Evolutionary conservation across 2,329 filamentous ascomycete genomes (phyloP).

Genomic region (Ophiostoma fasciatum): DNA sequence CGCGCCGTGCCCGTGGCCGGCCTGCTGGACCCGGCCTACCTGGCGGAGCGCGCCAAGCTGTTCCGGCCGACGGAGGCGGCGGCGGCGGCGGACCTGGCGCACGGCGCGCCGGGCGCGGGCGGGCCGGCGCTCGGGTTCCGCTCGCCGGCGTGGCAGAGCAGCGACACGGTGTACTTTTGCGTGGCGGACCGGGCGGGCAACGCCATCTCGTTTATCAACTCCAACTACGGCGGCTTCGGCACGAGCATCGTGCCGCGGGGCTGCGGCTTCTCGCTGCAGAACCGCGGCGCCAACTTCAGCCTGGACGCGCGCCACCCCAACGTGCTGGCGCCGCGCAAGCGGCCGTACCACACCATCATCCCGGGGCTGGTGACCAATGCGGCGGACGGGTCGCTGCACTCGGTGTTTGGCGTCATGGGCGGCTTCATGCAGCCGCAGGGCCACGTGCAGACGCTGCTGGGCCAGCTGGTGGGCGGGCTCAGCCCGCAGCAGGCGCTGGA

Average conservation of each 20-base stretch:
- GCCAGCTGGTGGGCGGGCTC: slow-evolving; percentile 69
- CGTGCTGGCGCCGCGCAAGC: slow-evolving; percentile 60
- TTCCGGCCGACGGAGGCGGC: slow-evolving; percentile 35
- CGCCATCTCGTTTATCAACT: slow-evolving; percentile 93
- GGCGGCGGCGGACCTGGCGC: slow-evolving; percentile 47
- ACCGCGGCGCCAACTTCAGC: slow-evolving; percentile 77
- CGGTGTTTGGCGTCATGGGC: slow-evolving; percentile 91
- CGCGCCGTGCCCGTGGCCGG: slow-evolving; percentile 52
- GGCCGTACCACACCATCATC: slow-evolving; percentile 97
- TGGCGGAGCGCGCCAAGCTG: slow-evolving; percentile 50
- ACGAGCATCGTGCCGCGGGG: slow-evolving; percentile 70
- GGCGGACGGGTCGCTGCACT: slow-evolving; percentile 59
- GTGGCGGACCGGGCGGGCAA: slow-evolving; percentile 73
- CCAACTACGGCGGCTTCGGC: slow-evolving; percentile 81
- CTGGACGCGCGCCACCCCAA: slow-evolving; percentile 64
- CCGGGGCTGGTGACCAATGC: slow-evolving; percentile 76
- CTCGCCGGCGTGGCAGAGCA: slow-evolving; percentile 65
- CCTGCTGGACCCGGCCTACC: slow-evolving; percentile 59
- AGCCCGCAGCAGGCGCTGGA: slow-evolving; percentile 82
- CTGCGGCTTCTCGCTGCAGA: slow-evolving; percentile 83
- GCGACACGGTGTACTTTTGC: slow-evolving; percentile 90
- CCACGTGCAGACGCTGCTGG: slow-evolving; percentile 83
- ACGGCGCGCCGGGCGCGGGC: slow-evolving; percentile 36
- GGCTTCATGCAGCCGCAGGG: slow-evolving; percentile 98
- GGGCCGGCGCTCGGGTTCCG: slow-evolving; percentile 6